Evolutionary conservation across 1,139 yeast species (phyloP), one percentile per base, ranked within the genome.

Genomic region (Saccharomyces hybrid): DNA sequence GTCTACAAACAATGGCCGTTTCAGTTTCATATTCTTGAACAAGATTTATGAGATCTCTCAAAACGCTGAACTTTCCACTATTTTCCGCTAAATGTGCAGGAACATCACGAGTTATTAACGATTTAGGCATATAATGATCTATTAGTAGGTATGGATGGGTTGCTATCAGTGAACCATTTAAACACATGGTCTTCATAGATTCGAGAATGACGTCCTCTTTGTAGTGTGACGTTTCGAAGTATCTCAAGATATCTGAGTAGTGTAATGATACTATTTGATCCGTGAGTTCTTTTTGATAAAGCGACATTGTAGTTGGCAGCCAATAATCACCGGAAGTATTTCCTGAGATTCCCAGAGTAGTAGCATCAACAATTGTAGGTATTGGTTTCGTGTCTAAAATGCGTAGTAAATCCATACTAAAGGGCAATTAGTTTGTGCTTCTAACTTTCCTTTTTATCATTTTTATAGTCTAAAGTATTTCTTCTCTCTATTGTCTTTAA

Each of bases 181-280:
- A 73, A 59, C 88, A 81, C 70, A 95, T 79, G 7, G 88, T 86
- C 58, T 82, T 81, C 64, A 90, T 74, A 25, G 86, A 84, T 68
- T 85, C 85, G 23, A 81, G 73, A 49, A 88, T 80, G 52, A 86
- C 80, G 50, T 81, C 83, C 48, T 81, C 81, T 51, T 75, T 67
- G 44, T 70, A 70, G 52, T 76, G 75, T 34, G 71, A 70, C 0
- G 88, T 82, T 68, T 89, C 96, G 66, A 89, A 90, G 69, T 86
- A 89, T 70, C 89, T 85, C 62, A 91, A 75, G 54, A 93, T 88
- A 67, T 91, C 98, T 34, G 95, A 83, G 67, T 90, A 90, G 70
- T 93, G 98, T 48, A 90, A 75, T 1, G 96, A 87, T 7, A 93
- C 87, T 29, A 93, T 90, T 67, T 90, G 96, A 71, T 91, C 96